phyloP scores from a whole-genome alignment of 139 green algal species.

The Dunaliella primolecta region DNA sequence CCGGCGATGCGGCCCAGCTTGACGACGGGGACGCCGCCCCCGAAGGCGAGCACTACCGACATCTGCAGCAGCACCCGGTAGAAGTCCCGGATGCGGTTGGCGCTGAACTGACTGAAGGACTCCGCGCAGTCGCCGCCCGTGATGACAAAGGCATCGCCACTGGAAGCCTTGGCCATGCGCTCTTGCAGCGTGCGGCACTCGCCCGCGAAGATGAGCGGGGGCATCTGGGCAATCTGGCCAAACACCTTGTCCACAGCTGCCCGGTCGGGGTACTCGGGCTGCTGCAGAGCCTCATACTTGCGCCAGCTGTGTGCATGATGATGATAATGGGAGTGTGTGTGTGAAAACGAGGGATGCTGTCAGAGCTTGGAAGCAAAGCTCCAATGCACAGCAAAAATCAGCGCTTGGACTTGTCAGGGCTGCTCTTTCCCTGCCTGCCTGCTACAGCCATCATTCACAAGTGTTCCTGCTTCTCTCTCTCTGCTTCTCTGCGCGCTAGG shows the following conservation, averaged over 20 bases:
- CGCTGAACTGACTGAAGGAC: slow-evolving; percentile 91
- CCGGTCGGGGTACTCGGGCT: slow-evolving; percentile 74
- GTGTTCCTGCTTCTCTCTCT: no score
- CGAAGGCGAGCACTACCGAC: slow-evolving; percentile 94
- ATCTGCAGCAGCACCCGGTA: slow-evolving; percentile 94
- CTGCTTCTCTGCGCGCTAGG: no score
- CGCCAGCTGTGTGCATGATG: slow-evolving; percentile 43
- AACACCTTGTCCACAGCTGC: slow-evolving; percentile 55
- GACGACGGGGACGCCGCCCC: slow-evolving; percentile 90
- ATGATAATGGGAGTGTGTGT: not conserved
- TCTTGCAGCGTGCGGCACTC: slow-evolving; percentile 91
- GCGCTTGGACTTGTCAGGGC: no score
- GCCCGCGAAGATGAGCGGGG: slow-evolving; percentile 96
- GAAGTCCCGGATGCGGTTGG: slow-evolving; percentile 91
- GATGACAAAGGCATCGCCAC: slow-evolving; percentile 66
- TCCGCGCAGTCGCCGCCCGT: slow-evolving; percentile 95
- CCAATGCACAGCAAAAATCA: no score
- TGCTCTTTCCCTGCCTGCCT: no score
- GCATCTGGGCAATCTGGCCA: slow-evolving; percentile 69
- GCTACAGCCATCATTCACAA: no score
- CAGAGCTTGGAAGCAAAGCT: no score
- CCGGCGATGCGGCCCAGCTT: slow-evolving; percentile 98
- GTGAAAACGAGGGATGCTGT: not conserved
- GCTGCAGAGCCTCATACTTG: slow-evolving; percentile 42
- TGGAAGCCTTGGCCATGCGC: slow-evolving; percentile 75